Conservation (phyloP, 768 basidiomycete genomes). For the Xerocomellus amylosporus region DNA sequence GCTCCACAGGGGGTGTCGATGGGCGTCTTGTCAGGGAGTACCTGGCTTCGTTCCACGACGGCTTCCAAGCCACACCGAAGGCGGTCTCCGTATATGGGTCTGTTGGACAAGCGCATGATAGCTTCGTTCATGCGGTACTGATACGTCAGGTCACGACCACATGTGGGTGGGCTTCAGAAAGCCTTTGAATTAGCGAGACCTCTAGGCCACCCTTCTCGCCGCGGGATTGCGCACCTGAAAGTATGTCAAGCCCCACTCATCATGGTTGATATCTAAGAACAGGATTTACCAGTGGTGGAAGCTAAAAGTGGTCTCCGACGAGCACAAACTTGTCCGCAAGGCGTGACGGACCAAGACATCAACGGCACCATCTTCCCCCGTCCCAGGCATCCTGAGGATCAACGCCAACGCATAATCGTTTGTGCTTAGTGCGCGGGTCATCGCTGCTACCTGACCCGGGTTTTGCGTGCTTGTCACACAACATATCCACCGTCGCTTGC, state of each 20-base stretch:
- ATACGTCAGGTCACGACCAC: constrained; percentile 82
- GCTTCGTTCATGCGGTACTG: constrained; percentile 98
- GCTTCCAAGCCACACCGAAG: constrained; percentile 74
- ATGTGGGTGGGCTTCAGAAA: constrained; percentile 83
- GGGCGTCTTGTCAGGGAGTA: constrained; percentile 47
- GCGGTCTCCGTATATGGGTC: constrained; percentile 75
- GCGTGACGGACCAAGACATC: constrained; percentile 88
- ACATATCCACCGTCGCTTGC: constrained; percentile 7
- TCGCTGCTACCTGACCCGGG: constrained; percentile 64
- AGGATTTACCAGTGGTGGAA: constrained; percentile 79
- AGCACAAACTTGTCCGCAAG: constrained; percentile 90
- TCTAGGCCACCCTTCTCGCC: constrained; percentile 88
- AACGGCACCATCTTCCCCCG: constrained; percentile 91
- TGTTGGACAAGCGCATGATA: constrained; percentile 90
- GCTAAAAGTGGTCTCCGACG: constrained; percentile 97
- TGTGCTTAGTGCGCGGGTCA: constrained; percentile 71
- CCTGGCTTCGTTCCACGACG: constrained; percentile 61
- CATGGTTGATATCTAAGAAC: background rate
- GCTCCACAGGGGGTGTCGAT: constrained; percentile 43
- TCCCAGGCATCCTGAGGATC: constrained; percentile 97
- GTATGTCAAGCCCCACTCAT: background rate
- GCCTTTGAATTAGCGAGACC: constrained; percentile 80
- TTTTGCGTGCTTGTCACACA: constrained; percentile 52
- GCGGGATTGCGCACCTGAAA: constrained; percentile 74
- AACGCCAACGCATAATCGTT: constrained; percentile 91